Evolutionary conservation across 345 rosid species (phyloP).

Genomic region (Crucihimalaya himalaica): DNA sequence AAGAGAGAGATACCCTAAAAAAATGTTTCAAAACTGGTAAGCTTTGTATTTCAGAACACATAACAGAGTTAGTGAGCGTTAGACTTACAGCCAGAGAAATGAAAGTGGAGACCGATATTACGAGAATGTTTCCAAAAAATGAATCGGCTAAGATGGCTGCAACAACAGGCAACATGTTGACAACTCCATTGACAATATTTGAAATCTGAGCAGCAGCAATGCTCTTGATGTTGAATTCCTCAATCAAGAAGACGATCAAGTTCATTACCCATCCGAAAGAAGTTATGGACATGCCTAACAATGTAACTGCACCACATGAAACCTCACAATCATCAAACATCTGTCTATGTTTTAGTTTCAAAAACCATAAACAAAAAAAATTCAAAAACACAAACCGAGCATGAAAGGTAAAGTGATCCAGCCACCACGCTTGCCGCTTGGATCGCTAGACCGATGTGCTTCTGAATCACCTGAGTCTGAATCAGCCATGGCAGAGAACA

Average conservation of each 20-base stretch:
- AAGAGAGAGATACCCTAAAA: slow-evolving; percentile 50
- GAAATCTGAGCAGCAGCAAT: slow-evolving; percentile 50
- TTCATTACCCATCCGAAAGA: slow-evolving; percentile 48
- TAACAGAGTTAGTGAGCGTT: not conserved
- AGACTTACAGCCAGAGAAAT: slow-evolving; percentile 45
- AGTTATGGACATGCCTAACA: slow-evolving; percentile 44
- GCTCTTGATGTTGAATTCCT: slow-evolving; percentile 48
- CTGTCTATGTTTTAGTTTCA: not conserved
- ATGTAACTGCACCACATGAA: slow-evolving; percentile 38
- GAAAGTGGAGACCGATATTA: slow-evolving; percentile 41
- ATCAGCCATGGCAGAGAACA: slow-evolving; percentile 32
- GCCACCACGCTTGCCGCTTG: slow-evolving; percentile 38
- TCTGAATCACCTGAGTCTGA: slow-evolving; percentile 21
- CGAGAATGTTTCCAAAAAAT: slow-evolving; percentile 38
- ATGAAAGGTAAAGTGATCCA: slow-evolving; percentile 62
- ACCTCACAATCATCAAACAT: not conserved
- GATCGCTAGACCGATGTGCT: slow-evolving; percentile 19
- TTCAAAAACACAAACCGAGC: slow-evolving; percentile 30
- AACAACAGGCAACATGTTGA: slow-evolving; percentile 41
- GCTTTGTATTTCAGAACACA: not conserved
- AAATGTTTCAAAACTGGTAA: not conserved
- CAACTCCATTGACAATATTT: slow-evolving; percentile 41
- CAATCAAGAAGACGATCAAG: slow-evolving; percentile 44
- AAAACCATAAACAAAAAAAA: not conserved
- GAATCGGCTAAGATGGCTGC: slow-evolving; percentile 57